Evolutionary conservation across 1,284 basidiomycete species (phyloP), one percentile per base, ranked within the genome.

Genomic region (Crocinoboletus sp.): DNA sequence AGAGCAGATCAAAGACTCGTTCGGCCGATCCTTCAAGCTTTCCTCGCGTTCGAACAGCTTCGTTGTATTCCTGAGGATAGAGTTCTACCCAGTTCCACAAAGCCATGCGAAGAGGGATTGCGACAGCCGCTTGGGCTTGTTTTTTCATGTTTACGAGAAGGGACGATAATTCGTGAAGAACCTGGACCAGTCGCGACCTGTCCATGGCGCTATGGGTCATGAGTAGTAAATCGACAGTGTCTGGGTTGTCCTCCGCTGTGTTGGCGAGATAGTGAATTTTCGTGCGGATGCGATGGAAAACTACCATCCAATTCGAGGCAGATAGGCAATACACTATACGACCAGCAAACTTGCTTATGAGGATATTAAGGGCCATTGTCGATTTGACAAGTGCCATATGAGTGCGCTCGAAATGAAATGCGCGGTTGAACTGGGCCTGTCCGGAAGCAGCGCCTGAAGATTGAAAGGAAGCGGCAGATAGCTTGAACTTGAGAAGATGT

Each of bases 41-140:
- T 28, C 83, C 80, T 36, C 81, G 73, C 11, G 73, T 70, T 7
- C 77, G 72, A 31, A 91, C 74, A 4, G 84, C 73, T 4, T 86
- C 82, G 40, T 85, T 84, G 61, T 84, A 96, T 59, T 97, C 91
- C 10, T 73, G 68, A 0, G 91, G 88, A 59, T 86, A 89, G 12
- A 82, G 74, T 37, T 89, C 84, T 38, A 96, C 85, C 92, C 92
- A 97, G 49, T 89, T 90, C 92, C 93, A 95, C 23, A 96, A 74
- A 0, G 89, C 89, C 27, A 80, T 76, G 12, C 91, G 80, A 25
- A 97, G 72, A 15, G 85, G 82, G 6, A 79, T 69, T 0, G 90
- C 83, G 25, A 94, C 73, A 0, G 85, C 81, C 4, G 78, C 68
- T 56, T 92, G 89, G 0, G 84, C 79, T 28, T 87, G 82, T 32